phyloP scores from a whole-genome alignment of 441 rosid genomes.

The Corymbia calophylla region DNA sequence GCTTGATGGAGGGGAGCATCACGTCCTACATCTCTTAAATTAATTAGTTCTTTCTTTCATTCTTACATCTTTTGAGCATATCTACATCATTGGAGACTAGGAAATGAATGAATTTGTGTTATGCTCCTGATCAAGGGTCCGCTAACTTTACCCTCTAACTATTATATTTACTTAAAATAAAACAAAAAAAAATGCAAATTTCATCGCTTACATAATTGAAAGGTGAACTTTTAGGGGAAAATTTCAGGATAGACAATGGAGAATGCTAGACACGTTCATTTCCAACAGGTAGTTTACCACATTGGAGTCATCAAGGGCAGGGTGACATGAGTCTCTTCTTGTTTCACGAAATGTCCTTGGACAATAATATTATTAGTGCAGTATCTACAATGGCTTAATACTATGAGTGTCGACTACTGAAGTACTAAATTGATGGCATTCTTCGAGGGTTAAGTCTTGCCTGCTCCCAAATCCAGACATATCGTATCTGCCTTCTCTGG shows the following conservation, averaged over 20 bases:
- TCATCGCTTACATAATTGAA: too few relatives aligned
- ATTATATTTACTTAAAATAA: neutral
- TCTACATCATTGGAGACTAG: neutral
- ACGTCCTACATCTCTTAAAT: neutral
- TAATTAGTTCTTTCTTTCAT: neutral
- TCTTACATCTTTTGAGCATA: neutral
- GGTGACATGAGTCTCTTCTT: neutral
- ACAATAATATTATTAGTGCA: neutral
- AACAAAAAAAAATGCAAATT: neutral
- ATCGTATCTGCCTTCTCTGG: neutral
- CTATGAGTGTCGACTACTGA: neutral
- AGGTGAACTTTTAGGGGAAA: too few relatives aligned
- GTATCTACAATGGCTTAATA: neutral
- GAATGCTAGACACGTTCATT: neutral
- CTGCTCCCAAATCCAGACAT: neutral
- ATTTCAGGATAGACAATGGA: neutral
- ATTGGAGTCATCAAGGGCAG: neutral
- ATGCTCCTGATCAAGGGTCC: neutral
- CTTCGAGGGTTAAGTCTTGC: neutral
- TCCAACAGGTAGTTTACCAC: too few relatives aligned
- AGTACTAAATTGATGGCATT: neutral
- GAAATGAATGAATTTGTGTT: neutral
- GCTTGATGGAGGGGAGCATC: neutral
- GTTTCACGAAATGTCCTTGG: neutral
- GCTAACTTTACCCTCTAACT: too few relatives aligned